Base-by-base conservation (phyloP, 2,329 filamentous ascomycete genomes). In the Alternaria ethzedia region DNA sequence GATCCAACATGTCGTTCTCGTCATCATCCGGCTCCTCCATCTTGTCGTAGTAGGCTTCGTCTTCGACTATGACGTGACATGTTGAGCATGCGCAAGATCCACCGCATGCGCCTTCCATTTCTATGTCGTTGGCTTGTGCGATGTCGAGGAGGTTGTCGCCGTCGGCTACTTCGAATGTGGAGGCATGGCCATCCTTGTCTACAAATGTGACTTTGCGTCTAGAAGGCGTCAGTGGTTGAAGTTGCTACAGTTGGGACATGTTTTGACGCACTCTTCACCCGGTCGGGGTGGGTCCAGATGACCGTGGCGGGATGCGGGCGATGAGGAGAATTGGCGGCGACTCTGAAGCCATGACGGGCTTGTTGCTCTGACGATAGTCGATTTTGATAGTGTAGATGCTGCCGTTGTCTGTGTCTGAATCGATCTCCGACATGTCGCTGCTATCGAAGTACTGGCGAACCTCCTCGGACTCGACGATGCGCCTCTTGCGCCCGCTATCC, bases 31-130 rank as follows among this genome's bases (percentile, higher is more conserved):
- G 80, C 76, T 84, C 83, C 46, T 80, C 78, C 84, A 94, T 93
- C 81, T 87, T 88, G 70, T 95, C 91, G 82, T 91, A 95, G 80
- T 89, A 87, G 5, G 87, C 87, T 47, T 92, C 88, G 74, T 91
- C 89, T 62, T 88, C 81, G 41, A 97, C 91, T 66, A 97, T 94
- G 60, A 97, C 90, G 82, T 97, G 94, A 83, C 94, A 97, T 6
- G 94, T 97, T 61, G 92, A 96, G 83, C 94, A 97, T 58, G 94
- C 94, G 81, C 94, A 97, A 32, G 92, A 96, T 21, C 94, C 96
- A 70, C 96, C 96, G 77, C 96, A 99, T 12, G 96, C 96, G 65
- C 96, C 94, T 85, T 99, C 96, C 95, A 99, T 98, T 80, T 99
- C 96, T 45, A 99, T 84, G 76, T 98, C 95, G 80, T 98, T 88